phyloP scores from a whole-genome alignment of 2,329 filamentous ascomycete genomes.

The Blumeria hordei region DNA sequence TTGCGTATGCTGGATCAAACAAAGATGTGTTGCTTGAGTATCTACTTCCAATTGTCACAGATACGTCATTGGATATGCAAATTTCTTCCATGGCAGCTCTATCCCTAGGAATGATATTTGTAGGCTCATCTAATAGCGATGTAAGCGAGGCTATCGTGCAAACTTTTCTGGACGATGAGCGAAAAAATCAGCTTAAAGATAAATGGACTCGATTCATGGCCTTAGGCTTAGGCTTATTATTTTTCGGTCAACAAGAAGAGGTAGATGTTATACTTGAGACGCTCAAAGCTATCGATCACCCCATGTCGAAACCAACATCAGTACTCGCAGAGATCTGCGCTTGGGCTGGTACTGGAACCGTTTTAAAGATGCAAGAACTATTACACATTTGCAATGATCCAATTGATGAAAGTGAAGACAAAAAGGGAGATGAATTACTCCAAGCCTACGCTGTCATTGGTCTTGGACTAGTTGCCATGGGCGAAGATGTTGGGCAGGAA shows the following conservation, averaged over 20 bases:
- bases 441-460: conserved; percentile 93
- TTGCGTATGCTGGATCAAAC: conserved; percentile 86
- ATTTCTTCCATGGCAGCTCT: conserved; percentile 89
- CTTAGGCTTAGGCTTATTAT: conserved; percentile 75
- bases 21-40: conserved; percentile 70
- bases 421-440: conserved; percentile 83
- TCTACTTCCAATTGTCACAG: conserved; percentile 66
- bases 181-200: conserved; percentile 73
- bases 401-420: conserved; percentile 80
- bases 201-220: conserved; percentile 98
- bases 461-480: conserved; percentile 87
- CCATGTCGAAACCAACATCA: conserved; percentile 87
- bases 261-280: conserved; percentile 97
- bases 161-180: conserved; percentile 81
- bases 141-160: conserved; percentile 82
- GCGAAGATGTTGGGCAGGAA: conserved; percentile 92
- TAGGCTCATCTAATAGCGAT: conserved; percentile 76
- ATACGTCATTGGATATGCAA: conserved; percentile 75
- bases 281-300: conserved; percentile 87
- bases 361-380: conserved; percentile 90
- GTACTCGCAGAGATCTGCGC: conserved; percentile 91
- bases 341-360: conserved; percentile 91
- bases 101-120: conserved; percentile 71
- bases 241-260: conserved; percentile 92
- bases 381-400: conserved; percentile 97